Conservation (phyloP, 2,329 filamentous ascomycete species). For the Aspergillus pseudonomiae region DNA sequence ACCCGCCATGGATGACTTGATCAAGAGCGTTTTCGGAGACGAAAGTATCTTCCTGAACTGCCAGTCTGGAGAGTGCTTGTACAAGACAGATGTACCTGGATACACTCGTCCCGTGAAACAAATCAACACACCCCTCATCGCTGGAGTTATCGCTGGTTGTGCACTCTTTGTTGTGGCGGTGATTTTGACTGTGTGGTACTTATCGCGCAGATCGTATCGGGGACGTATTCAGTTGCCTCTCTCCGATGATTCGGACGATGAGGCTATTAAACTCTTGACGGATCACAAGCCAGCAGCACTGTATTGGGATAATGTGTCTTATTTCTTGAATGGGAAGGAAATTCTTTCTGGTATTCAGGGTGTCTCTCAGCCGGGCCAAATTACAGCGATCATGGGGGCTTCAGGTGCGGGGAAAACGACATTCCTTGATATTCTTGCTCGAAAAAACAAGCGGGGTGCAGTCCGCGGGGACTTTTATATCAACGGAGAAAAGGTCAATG, state of each 20-base stretch:
- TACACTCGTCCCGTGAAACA: constrained; percentile 86
- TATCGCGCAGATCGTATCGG: constrained; percentile 70
- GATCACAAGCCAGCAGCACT: constrained; percentile 90
- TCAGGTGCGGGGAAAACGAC: constrained; percentile 97
- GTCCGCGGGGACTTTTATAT: constrained; percentile 83
- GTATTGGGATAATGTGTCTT: constrained; percentile 85
- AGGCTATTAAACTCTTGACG: constrained; percentile 80
- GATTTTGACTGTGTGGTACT: constrained; percentile 82
- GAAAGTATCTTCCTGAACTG: constrained; percentile 83
- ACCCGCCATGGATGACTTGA: constrained; percentile 88
- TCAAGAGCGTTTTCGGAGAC: constrained; percentile 87
- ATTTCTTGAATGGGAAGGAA: constrained; percentile 82
- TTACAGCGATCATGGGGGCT: constrained; percentile 96
- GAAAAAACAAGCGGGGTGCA: constrained; percentile 91
- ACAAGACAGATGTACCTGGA: constrained; percentile 89
- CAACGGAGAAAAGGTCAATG: constrained; percentile 86
- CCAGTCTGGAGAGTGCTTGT: constrained; percentile 85
- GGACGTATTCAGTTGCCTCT: constrained; percentile 75
- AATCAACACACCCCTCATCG: constrained; percentile 96
- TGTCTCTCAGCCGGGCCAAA: constrained; percentile 89
- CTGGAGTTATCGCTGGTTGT: constrained; percentile 83
- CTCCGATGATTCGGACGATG: constrained; percentile 83
- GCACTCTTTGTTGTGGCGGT: constrained; percentile 87
- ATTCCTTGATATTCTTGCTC: constrained; percentile 91
- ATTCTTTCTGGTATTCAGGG: constrained; percentile 82